Percentiles rank a stretch among this genome's conserved stretches.
Evolutionary conservation across 2,329 filamentous ascomycete species (phyloP).

Genomic region (Cercospora sesami): DNA sequence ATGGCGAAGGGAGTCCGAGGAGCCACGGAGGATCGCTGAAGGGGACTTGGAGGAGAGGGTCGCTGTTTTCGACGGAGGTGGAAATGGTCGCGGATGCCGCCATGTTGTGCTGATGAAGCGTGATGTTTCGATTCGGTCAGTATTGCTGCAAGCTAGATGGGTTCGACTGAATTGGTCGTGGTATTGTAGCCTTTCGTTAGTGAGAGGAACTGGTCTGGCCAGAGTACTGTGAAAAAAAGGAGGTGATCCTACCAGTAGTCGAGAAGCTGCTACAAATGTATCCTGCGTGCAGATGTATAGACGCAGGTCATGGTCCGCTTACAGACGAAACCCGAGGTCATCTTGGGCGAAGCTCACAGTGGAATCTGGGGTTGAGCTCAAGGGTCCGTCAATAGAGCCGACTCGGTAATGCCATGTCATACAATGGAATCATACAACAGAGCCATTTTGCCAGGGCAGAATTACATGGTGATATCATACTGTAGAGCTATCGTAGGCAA

Average conservation of each 20-base stretch:
- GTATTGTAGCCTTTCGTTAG: background rate
- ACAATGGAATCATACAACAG: background rate
- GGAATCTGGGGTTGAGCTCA: background rate
- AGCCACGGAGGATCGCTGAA: slow-evolving; percentile 29
- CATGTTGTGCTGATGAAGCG: slow-evolving; percentile 5
- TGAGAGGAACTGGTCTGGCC: background rate
- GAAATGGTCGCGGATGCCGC: slow-evolving; percentile 14
- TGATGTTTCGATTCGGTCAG: background rate
- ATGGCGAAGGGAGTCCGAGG: slow-evolving; percentile 24
- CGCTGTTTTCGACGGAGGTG: slow-evolving; percentile 4
- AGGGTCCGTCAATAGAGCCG: background rate
- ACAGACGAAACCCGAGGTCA: slow-evolving; percentile 8
- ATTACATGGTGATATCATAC: background rate
- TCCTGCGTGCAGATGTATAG: background rate
- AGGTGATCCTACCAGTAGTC: background rate
- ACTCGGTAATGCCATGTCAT: slow-evolving; percentile 8
- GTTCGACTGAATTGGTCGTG: background rate
- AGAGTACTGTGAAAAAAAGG: background rate
- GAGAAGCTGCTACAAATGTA: background rate
- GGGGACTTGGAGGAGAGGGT: slow-evolving; percentile 25
- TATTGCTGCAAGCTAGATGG: background rate
- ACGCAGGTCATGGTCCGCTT: background rate
- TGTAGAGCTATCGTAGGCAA: background rate
- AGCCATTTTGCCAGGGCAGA: background rate
- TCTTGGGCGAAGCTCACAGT: background rate